phyloP scores from a whole-genome alignment of 2,329 filamentous ascomycete genomes.

The Aspergillus fumigatus region DNA sequence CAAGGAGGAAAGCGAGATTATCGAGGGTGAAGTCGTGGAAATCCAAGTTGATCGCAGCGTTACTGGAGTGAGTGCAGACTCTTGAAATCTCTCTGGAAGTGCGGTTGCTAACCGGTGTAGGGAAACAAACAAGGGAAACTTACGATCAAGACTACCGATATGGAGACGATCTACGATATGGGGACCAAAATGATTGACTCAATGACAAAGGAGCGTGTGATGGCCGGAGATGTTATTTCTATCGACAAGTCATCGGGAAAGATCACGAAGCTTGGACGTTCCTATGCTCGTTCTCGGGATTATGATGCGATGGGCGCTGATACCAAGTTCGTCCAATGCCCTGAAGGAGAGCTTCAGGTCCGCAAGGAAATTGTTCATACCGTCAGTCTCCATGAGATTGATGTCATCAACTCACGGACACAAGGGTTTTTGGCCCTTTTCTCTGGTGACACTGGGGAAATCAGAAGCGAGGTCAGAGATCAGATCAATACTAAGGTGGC shows the following conservation, averaged over 20 bases:
- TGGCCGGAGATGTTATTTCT: constrained; percentile 96
- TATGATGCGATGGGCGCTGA: constrained; percentile 99
- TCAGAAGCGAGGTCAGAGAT: constrained; percentile 91
- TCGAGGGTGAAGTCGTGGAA: constrained; percentile 97
- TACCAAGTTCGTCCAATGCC: constrained; percentile 96
- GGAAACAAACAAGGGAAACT: constrained; percentile 98
- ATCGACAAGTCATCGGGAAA: constrained; percentile 98
- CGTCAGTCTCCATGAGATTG: constrained; percentile 94
- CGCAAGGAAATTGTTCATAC: constrained; percentile 97
- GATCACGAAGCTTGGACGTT: constrained; percentile 93
- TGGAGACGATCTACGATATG: constrained; percentile 99
- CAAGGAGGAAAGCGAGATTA: constrained; percentile 98
- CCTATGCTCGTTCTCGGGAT: constrained; percentile 89
- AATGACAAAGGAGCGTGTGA: constrained; percentile 98
- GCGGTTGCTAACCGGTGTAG: constrained; percentile 29
- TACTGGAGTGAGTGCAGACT: constrained; percentile 60
- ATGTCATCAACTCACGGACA: constrained; percentile 98
- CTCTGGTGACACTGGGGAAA: constrained; percentile 96
- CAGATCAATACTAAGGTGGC: constrained; percentile 99
- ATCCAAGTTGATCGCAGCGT: constrained; percentile 98
- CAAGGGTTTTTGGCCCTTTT: constrained; percentile 97
- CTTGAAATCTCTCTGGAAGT: neutral
- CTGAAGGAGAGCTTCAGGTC: constrained; percentile 94
- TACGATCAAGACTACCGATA: constrained; percentile 98
- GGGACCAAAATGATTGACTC: constrained; percentile 99